These are phyloP conservation scores for Pseudogymnoascus sp. DNA, from an alignment of 2,329 filamentous ascomycete species.

Conservation along the genomic window DNA sequence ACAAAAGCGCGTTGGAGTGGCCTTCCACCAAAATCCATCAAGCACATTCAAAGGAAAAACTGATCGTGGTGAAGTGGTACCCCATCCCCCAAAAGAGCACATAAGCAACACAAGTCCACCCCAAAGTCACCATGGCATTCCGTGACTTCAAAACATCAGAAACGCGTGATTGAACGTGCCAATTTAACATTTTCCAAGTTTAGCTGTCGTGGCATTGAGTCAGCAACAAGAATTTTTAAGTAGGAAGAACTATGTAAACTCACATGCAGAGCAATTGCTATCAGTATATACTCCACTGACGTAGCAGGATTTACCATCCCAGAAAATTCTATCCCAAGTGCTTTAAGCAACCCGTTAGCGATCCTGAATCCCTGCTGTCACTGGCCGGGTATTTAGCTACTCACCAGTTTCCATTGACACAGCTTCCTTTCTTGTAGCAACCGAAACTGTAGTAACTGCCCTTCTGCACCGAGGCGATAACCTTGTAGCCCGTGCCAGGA, in stretches of 20 bases:
- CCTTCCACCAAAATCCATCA: neutral
- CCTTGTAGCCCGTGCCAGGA: neutral
- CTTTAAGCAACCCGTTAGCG: neutral
- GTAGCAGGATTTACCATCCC: neutral
- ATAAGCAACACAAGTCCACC: neutral
- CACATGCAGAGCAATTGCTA: neutral
- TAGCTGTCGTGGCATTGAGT: neutral
- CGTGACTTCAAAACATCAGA: neutral
- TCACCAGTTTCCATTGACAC: neutral
- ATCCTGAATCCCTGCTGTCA: neutral
- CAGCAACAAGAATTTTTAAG: neutral
- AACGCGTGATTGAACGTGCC: neutral
- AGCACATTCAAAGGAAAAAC: neutral
- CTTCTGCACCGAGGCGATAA: neutral
- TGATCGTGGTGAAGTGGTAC: neutral
- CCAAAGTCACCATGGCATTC: neutral
- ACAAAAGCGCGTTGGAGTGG: neutral
- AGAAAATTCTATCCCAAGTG: neutral
- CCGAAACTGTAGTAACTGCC: neutral
- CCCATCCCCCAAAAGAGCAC: neutral
- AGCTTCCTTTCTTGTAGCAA: neutral
- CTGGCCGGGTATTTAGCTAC: neutral
- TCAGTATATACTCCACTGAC: neutral
- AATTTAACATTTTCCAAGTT: neutral
- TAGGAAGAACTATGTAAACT: neutral